phyloP scores from a whole-genome alignment of 2,329 filamentous ascomycete species.

The Fusarium sambucinum region DNA sequence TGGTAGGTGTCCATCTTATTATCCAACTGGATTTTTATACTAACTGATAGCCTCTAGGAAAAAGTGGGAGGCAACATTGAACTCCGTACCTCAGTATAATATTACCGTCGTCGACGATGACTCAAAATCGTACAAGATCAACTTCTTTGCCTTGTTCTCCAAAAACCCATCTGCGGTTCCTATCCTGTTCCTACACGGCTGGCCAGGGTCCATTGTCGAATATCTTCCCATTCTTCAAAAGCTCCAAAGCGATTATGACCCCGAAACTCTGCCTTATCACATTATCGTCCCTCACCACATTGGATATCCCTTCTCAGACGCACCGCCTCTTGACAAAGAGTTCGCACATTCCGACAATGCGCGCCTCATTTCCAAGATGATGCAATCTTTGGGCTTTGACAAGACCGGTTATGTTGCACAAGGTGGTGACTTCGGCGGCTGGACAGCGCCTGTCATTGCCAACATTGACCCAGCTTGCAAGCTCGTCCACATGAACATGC shows the following conservation, averaged over 20 bases:
- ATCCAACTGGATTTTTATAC: not conserved
- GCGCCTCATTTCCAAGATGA: slow-evolving; percentile 23
- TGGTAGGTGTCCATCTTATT: not conserved
- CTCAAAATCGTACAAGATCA: slow-evolving; percentile 13
- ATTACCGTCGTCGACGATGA: slow-evolving; percentile 23
- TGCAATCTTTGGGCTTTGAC: slow-evolving; percentile 9
- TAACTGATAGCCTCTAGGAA: not conserved
- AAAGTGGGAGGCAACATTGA: slow-evolving; percentile 35
- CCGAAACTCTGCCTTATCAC: slow-evolving; percentile 15
- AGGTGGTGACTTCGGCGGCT: slow-evolving; percentile 31
- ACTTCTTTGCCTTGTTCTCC: slow-evolving; percentile 29
- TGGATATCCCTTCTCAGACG: slow-evolving; percentile 13
- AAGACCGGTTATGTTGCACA: slow-evolving; percentile 25
- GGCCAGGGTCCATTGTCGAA: slow-evolving; percentile 36
- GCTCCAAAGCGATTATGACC: not conserved
- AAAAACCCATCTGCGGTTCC: slow-evolving; percentile 4
- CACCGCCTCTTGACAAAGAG: not conserved
- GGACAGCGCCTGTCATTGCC: slow-evolving; percentile 23
- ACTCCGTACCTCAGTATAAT: slow-evolving; percentile 33
- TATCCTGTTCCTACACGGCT: slow-evolving; percentile 28
- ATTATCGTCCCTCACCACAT: slow-evolving; percentile 24
- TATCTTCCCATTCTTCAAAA: slow-evolving; percentile 30
- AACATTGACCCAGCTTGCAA: slow-evolving; percentile 23
- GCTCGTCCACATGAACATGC: slow-evolving; percentile 21
- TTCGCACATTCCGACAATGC: slow-evolving; percentile 17